Conservation (phyloP, 805 yeast genomes). For the Candida sakaeoensis region DNA sequence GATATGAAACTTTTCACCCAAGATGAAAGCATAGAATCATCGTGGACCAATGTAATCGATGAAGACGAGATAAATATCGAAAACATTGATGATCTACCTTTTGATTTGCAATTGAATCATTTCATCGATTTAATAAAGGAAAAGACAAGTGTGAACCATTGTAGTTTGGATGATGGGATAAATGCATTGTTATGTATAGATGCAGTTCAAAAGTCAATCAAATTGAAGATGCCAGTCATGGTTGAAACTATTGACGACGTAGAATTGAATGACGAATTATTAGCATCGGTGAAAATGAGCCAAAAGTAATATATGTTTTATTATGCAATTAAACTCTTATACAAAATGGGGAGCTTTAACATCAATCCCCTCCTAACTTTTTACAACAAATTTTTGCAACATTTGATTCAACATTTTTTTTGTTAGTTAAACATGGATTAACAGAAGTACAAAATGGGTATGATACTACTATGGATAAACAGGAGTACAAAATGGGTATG, state of each 20-base stretch:
- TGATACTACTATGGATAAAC: no score
- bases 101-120: conserved; percentile 36
- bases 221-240: conserved; percentile 29
- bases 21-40: conserved; percentile 19
- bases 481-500: no score
- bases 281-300: conserved; percentile 10
- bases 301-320: no score
- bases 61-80: conserved; percentile 14
- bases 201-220: conserved; percentile 31
- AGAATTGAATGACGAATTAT: conserved; percentile 16
- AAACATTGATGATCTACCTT: conserved; percentile 21
- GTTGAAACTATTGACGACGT: conserved; percentile 24
- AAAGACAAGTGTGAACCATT: conserved; percentile 17
- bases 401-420: no score
- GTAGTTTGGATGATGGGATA: conserved; percentile 37
- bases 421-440: no score
- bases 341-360: no score
- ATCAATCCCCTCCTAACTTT: no score
- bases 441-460: no score
- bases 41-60: conserved; percentile 24
- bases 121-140: conserved; percentile 33
- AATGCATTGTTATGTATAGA: conserved; percentile 34
- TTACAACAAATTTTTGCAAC: no score
- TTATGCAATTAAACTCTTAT: no score
- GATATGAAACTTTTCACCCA: conserved; percentile 28